These are phyloP conservation scores for Lyophyllum semitale DNA, from an alignment of 768 basidiomycete genomes.

Conservation along the genomic window DNA sequence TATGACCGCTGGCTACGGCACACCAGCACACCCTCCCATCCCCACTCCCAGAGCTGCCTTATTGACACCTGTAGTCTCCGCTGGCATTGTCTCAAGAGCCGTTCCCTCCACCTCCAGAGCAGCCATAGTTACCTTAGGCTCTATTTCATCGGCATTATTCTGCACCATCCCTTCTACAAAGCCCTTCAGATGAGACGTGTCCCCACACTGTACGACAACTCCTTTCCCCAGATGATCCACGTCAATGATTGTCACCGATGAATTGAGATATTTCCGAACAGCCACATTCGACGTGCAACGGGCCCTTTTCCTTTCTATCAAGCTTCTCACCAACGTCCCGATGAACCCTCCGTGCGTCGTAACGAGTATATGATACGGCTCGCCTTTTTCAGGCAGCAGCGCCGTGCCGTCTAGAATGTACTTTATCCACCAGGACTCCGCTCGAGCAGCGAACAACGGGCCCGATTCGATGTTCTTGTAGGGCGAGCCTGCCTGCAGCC, in stretches of 20 bases:
- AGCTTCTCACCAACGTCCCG: slow-evolving; percentile 45
- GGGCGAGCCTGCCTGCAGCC: slow-evolving; percentile 17
- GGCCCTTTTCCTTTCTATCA: slow-evolving; percentile 45
- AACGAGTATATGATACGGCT: slow-evolving; percentile 50
- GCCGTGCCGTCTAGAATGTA: slow-evolving; percentile 35
- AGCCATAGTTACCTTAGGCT: slow-evolving; percentile 1
- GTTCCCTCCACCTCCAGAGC: too few species aligned
- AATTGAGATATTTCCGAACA: slow-evolving; percentile 46
- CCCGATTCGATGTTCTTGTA: slow-evolving; percentile 39
- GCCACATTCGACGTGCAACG: slow-evolving; percentile 35
- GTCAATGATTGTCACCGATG: slow-evolving; percentile 62
- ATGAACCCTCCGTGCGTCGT: slow-evolving; percentile 73
- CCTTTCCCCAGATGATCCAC: slow-evolving; percentile 40
- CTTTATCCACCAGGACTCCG: slow-evolving; percentile 62
- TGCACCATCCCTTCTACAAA: slow-evolving; percentile 32
- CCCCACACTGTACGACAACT: slow-evolving; percentile 53
- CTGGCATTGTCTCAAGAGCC: too few species aligned
- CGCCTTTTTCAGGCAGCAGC: slow-evolving; percentile 20
- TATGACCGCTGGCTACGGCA: too few species aligned
- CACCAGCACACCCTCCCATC: too few species aligned
- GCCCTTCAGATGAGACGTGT: slow-evolving; percentile 51
- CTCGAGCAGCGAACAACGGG: slow-evolving; percentile 47
- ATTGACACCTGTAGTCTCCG: too few species aligned
- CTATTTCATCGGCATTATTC: slow-evolving; percentile 53
- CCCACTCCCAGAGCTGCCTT: not conserved